phyloP scores from a whole-genome alignment of 2,329 filamentous ascomycete species.

The Sporothrix inflata region DNA sequence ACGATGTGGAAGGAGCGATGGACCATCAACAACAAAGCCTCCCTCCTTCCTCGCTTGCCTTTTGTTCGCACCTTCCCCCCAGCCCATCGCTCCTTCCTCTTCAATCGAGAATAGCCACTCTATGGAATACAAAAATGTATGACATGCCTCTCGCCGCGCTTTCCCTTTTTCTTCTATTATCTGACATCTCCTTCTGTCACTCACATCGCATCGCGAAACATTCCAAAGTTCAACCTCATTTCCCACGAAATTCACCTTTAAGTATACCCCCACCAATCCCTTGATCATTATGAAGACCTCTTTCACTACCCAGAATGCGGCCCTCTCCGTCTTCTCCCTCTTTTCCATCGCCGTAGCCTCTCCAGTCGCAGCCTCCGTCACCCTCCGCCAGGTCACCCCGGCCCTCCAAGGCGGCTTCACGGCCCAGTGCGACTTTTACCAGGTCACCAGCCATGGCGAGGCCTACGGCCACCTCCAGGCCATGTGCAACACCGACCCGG shows the following conservation, averaged over 20 bases:
- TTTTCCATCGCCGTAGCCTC: background rate
- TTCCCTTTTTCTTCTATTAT: background rate
- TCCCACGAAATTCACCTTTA: background rate
- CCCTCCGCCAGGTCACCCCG: background rate
- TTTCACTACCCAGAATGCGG: too few species aligned
- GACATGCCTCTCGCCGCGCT: background rate
- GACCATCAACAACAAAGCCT: slow-evolving; percentile 3
- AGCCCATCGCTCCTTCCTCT: background rate
- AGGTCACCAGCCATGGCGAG: background rate
- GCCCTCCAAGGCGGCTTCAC: slow-evolving; percentile 23
- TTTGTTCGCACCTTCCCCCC: background rate
- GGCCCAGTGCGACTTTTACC: slow-evolving; percentile 21
- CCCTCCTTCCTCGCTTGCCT: background rate
- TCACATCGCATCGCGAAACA: background rate
- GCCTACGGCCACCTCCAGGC: slow-evolving; percentile 25
- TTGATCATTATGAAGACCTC: background rate
- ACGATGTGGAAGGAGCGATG: background rate
- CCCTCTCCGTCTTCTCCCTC: background rate
- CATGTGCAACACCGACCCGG: slow-evolving; percentile 14
- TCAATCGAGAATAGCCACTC: background rate
- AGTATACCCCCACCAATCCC: background rate
- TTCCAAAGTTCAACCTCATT: background rate
- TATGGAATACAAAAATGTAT: background rate
- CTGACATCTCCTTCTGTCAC: background rate
- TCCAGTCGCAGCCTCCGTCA: background rate